A percentile compares a stretch with the other conserved stretches of the same genome.
Evolutionary conservation across 495 filamentous ascomycete genomes (phyloP).

Genomic region (Podospora comata): DNA sequence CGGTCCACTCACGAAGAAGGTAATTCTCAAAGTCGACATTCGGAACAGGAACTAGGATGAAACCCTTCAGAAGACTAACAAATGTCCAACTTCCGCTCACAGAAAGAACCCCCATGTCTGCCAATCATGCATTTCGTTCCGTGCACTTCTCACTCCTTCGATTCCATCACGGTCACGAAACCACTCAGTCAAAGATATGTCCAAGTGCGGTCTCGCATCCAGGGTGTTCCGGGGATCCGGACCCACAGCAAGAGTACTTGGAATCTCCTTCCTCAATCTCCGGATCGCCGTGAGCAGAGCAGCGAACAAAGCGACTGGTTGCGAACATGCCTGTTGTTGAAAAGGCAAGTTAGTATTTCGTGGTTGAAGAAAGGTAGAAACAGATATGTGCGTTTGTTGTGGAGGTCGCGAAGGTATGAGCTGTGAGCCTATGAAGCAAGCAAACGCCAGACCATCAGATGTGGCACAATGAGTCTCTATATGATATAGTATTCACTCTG

Average conservation of each 20-base stretch:
- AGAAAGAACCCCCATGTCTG: too few relatives aligned
- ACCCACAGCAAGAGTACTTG: neutral
- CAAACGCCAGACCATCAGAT: neutral
- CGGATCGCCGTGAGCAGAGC: neutral
- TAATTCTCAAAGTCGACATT: neutral
- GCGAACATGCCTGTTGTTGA: neutral
- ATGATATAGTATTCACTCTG: neutral
- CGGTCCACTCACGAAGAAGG: conserved; percentile 1
- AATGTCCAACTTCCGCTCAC: too few relatives aligned
- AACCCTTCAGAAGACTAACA: too few relatives aligned
- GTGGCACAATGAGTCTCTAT: neutral
- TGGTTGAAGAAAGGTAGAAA: neutral
- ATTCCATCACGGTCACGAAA: too few relatives aligned
- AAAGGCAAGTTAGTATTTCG: neutral
- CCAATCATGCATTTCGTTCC: too few relatives aligned
- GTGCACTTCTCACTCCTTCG: too few relatives aligned
- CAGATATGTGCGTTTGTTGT: neutral
- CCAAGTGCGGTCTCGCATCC: neutral
- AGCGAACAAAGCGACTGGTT: neutral
- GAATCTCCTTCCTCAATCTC: neutral
- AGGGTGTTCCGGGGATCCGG: neutral
- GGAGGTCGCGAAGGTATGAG: neutral
- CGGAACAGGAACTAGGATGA: neutral
- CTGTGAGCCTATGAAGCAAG: neutral
- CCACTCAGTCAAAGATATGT: neutral